Base-by-base conservation (phyloP, 306 rosid species). In the Gleditsia sinensis region DNA sequence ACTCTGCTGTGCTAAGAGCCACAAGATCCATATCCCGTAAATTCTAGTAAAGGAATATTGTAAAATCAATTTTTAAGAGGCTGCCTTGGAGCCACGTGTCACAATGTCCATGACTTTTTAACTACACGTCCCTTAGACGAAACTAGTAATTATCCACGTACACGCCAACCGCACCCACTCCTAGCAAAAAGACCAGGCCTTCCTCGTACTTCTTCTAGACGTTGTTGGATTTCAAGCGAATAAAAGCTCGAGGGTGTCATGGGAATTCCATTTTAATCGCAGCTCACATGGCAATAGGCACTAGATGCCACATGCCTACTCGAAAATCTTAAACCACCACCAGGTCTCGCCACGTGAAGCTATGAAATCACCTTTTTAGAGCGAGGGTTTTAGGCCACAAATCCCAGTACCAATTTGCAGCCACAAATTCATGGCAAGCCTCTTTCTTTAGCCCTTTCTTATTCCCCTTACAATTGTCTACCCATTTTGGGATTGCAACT, bases 381-480 rank as follows among this genome's bases (percentile, higher is more conserved):
- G 85, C 91, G 79, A 59, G 58, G n/a, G 0, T 24, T 85, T 82
- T 32, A 64, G 69, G 82, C 96, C 96, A 88, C 96, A 53, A 84
- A 72, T 21, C 58, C 53, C 39, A 4, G 0, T 13, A 45, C 73
- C 66, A n/a, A 46, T 79, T 76, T 68, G 85, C 81, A 83, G 88
- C 90, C 96, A 83, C 93, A 83, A 86, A 54, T 27, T 72, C 19
- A 6, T 6, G 40, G 12, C 48, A 23, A 63, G 70, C 65, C 48
- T 37, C 23, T 78, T 25, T 74, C 74, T 48, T 21, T 56, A 1
- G 28, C 19, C 49, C 36, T 17, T 48, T 2, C 3, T 63, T 17
- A 36, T 56, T 3, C 53, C 9, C 9, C 75, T 25, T 24, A 55
- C 65, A 46, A 9, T 13, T 74, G 78, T 83, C 63, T 42, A 4